These are phyloP conservation scores for Solanum lignicaule DNA, from an alignment of 257 asterid genomes.

Conservation along the genomic window DNA sequence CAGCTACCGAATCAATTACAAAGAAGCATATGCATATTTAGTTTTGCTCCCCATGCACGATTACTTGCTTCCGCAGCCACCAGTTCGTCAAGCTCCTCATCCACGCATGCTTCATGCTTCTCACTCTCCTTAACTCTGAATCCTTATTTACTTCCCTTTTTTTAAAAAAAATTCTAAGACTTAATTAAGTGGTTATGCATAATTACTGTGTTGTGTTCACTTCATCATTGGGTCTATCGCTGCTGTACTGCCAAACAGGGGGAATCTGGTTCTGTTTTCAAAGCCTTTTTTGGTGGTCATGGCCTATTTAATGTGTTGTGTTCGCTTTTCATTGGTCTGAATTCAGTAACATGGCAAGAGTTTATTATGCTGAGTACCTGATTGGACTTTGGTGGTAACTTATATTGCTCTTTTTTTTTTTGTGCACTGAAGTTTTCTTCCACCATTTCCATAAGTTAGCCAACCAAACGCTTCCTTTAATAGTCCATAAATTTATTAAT, in stretches of 20 bases:
- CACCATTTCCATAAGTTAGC: background rate
- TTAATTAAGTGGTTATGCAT: background rate
- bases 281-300: background rate
- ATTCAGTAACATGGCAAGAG: background rate
- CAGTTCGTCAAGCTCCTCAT: constrained; percentile 22
- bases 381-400: background rate
- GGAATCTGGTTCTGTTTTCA: background rate
- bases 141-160: background rate
- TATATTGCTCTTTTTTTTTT: background rate
- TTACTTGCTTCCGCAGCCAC: constrained; percentile 34
- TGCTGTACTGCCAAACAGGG: background rate
- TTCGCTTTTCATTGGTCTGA: background rate
- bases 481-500: background rate
- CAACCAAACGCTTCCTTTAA: background rate
- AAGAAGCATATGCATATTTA: background rate
- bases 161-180: accelerated
- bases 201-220: background rate
- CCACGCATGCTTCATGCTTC: background rate
- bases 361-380: background rate
- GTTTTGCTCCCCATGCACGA: constrained; percentile 22
- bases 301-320: background rate
- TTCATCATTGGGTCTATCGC: background rate
- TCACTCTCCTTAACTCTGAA: background rate
- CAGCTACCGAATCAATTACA: background rate
- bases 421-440: background rate